A percentile compares a stretch with the other conserved stretches of the same genome.
Conservation (phyloP, 352 stramenopile genomes). For the Pythium scleroteichum region DNA sequence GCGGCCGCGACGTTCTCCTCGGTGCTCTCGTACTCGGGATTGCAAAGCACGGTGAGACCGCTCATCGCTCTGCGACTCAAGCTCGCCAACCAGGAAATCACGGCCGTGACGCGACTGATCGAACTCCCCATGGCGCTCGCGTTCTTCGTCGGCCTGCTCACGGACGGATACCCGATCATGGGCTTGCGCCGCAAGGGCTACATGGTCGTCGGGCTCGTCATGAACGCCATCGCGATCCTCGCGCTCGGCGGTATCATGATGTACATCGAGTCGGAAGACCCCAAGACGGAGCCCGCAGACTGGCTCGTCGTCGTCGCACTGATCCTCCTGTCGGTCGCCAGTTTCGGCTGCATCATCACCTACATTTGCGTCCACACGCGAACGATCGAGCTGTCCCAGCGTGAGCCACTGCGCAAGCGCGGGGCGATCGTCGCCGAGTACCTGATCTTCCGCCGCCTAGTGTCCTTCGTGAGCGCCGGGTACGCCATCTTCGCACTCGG, state of each 20-base stretch:
- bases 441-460: constrained; percentile 36
- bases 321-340: constrained; percentile 31
- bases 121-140: constrained; percentile 35
- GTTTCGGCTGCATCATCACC: constrained; percentile 44
- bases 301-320: constrained; percentile 30
- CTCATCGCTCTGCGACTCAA: constrained; percentile 24
- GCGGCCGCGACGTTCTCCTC: constrained; percentile 27
- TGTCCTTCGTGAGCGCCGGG: constrained; percentile 20
- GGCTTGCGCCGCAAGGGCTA: constrained; percentile 38
- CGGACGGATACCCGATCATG: constrained; percentile 34
- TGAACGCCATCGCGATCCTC: constrained; percentile 25
- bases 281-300: constrained; percentile 3
- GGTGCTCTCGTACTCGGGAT: constrained; percentile 25
- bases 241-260: constrained; percentile 23
- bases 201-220: constrained; percentile 34
- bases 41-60: constrained; percentile 22
- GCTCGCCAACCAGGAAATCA: constrained; percentile 20
- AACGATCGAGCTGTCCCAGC: constrained; percentile 45
- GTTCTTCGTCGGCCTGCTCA: constrained; percentile 40
- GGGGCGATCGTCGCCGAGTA: constrained; percentile 36
- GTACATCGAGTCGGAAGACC: constrained; percentile 22
- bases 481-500: constrained; percentile 28
- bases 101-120: constrained; percentile 32
- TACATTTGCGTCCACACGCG: constrained; percentile 44
- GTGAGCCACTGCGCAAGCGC: constrained; percentile 34